phyloP scores from a whole-genome alignment of 495 filamentous ascomycete species.

The Penicillium angulare region DNA sequence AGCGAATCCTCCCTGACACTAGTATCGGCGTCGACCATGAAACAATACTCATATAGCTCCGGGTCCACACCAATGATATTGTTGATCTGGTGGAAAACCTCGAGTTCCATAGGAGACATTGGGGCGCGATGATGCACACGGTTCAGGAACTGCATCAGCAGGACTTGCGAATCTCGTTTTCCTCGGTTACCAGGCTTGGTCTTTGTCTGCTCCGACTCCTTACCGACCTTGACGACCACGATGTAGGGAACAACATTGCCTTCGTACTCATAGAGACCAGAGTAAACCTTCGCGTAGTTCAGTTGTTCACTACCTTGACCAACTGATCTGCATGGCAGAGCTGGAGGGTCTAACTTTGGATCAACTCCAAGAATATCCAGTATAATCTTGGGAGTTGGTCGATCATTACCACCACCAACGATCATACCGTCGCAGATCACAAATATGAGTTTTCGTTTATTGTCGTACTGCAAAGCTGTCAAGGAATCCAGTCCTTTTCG shows the following conservation, averaged over 20 bases:
- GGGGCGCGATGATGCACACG: slow-evolving; percentile 90
- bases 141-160: slow-evolving; percentile 86
- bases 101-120: slow-evolving; percentile 94
- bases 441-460: slow-evolving; percentile 94
- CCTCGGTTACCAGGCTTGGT: slow-evolving; percentile 95
- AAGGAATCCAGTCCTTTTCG: slow-evolving; percentile 91
- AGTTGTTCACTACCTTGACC: slow-evolving; percentile 88
- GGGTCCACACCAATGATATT: slow-evolving; percentile 98
- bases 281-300: slow-evolving; percentile 98
- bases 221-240: slow-evolving; percentile 94
- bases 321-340: slow-evolving; percentile 86
- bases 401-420: slow-evolving; percentile 92
- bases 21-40: slow-evolving; percentile 98
- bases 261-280: slow-evolving; percentile 95
- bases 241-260: slow-evolving; percentile 96
- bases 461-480: slow-evolving; percentile 92
- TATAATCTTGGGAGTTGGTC: slow-evolving; percentile 95
- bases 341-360: slow-evolving; percentile 92
- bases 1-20: slow-evolving; percentile 89
- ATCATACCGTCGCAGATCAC: slow-evolving; percentile 97
- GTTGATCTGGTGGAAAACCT: slow-evolving; percentile 98
- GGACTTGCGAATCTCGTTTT: slow-evolving; percentile 94
- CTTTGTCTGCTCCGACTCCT: slow-evolving; percentile 89
- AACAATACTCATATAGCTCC: slow-evolving; percentile 92
- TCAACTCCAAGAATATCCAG: slow-evolving; percentile 96